These are phyloP conservation scores for Calonectria hongkongensis DNA, from an alignment of 2,329 filamentous ascomycete species.

Conservation along the genomic window DNA sequence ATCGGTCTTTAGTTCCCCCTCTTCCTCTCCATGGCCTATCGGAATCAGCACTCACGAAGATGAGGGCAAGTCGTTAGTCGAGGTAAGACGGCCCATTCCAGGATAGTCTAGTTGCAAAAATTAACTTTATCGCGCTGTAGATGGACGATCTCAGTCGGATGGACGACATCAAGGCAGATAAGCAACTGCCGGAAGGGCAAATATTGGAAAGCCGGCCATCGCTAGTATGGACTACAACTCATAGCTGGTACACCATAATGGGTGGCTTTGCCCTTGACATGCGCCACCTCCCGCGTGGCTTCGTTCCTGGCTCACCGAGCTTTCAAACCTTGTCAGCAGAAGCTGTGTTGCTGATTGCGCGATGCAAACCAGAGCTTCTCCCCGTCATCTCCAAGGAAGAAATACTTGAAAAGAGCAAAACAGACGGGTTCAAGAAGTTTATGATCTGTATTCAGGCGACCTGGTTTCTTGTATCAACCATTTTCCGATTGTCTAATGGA, in stretches of 20 bases:
- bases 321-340: constrained; percentile 5
- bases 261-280: constrained; percentile 7
- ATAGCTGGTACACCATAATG: constrained; percentile 12
- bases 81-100: background rate
- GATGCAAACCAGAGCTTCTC: constrained; percentile 1
- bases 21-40: background rate
- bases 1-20: background rate
- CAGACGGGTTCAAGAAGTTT: constrained; percentile 20
- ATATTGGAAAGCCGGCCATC: no score
- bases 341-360: background rate
- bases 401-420: constrained; percentile 4
- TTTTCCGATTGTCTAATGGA: background rate
- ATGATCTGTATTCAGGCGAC: constrained; percentile 14
- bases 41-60: background rate
- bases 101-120: background rate
- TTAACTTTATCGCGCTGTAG: background rate
- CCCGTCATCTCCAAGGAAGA: constrained; percentile 1
- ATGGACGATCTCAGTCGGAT: constrained; percentile 4
- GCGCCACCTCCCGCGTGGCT: background rate
- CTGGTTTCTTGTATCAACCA: background rate
- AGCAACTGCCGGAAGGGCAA: background rate
- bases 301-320: background rate
- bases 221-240: background rate
- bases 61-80: background rate
- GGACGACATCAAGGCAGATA: background rate